These are phyloP conservation scores for Echinosophora koreensis DNA, from an alignment of 306 rosid genomes.

Conservation along the genomic window DNA sequence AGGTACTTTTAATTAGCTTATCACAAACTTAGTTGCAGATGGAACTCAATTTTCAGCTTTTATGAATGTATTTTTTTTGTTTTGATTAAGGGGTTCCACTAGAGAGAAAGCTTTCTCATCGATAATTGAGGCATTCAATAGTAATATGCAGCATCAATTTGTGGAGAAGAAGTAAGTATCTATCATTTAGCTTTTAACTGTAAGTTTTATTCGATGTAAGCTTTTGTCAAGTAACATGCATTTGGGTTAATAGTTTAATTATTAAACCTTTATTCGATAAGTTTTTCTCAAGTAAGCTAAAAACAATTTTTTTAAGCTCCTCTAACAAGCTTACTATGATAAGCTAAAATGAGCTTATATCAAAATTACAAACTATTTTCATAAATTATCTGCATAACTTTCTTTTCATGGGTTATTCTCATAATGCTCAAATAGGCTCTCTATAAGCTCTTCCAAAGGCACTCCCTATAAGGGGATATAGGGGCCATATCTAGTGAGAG, in stretches of 20 bases:
- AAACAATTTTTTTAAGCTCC: neutral
- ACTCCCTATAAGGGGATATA: too few species aligned
- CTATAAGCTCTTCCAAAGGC: too few species aligned
- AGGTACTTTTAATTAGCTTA: slow-evolving; percentile 54
- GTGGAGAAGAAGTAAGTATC: slow-evolving; percentile 82
- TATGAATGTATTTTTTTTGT: neutral
- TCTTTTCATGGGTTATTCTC: too few species aligned
- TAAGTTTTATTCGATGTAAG: too few species aligned
- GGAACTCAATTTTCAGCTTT: slow-evolving; percentile 11
- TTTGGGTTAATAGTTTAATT: too few species aligned
- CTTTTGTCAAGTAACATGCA: too few species aligned
- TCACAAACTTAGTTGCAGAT: slow-evolving; percentile 12
- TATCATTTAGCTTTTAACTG: neutral
- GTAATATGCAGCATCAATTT: slow-evolving; percentile 75
- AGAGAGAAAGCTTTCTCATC: slow-evolving; percentile 79
- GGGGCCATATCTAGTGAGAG: too few species aligned
- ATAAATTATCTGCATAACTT: neutral
- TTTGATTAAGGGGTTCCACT: slow-evolving; percentile 74
- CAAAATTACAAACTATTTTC: neutral
- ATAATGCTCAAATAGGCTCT: too few species aligned
- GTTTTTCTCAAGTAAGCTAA: neutral
- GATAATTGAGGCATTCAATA: slow-evolving; percentile 73
- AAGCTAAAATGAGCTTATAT: neutral
- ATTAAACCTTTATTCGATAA: too few species aligned
- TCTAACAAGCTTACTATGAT: too few species aligned